Percentiles rank a stretch among this genome's conserved stretches.
phyloP scores from a whole-genome alignment of 2,329 filamentous ascomycete genomes.

The Cladosporium sp. region DNA sequence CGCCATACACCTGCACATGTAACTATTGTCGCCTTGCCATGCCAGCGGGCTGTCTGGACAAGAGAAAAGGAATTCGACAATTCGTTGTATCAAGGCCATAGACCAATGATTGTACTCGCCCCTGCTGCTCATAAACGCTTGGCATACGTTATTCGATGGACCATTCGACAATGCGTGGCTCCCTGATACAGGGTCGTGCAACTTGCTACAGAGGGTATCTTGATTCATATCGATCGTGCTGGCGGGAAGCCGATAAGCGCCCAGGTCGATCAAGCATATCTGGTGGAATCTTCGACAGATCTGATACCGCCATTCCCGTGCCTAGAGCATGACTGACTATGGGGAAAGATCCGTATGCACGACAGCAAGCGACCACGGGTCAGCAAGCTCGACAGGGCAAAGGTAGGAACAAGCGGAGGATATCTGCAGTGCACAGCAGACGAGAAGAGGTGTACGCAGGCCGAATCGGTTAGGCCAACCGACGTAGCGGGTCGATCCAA shows the following conservation, averaged over 20 bases:
- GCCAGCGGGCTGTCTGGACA: no score
- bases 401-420: background rate
- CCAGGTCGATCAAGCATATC: background rate
- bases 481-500: background rate
- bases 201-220: no score
- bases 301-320: background rate
- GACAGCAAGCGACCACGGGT: background rate
- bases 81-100: no score
- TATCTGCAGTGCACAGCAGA: background rate
- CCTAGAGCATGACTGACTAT: background rate
- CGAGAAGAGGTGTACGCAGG: background rate
- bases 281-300: background rate
- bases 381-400: background rate
- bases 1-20: no score
- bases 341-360: background rate
- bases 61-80: no score
- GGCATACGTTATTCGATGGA: no score
- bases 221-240: background rate
- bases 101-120: no score
- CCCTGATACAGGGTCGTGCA: no score
- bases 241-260: background rate
- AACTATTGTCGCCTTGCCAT: no score
- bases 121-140: no score
- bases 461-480: background rate
- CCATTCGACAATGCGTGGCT: no score